Conservation (phyloP, 306 rosid species). For the Geum urbanum region DNA sequence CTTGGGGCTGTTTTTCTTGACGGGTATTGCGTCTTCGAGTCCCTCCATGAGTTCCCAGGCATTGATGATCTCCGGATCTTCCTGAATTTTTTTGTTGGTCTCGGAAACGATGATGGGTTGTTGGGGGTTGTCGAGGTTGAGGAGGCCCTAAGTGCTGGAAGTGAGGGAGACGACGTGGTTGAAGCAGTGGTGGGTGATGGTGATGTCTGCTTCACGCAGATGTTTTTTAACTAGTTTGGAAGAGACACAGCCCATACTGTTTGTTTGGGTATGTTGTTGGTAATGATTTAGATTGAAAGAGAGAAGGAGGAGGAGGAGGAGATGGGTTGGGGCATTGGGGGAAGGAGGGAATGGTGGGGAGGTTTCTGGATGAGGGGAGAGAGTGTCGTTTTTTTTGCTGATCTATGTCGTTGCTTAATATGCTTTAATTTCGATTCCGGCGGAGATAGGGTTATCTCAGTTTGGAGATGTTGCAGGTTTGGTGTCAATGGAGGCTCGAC, state of each 20-base stretch:
- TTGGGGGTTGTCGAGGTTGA: slow-evolving; percentile 45
- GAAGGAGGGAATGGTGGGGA: neutral
- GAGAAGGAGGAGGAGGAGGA: slow-evolving; percentile 5
- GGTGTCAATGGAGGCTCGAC: no score
- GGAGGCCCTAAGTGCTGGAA: slow-evolving; percentile 75
- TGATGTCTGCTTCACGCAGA: slow-evolving; percentile 33
- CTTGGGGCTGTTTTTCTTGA: slow-evolving; percentile 77
- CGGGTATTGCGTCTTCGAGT: slow-evolving; percentile 70
- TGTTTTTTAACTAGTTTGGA: slow-evolving; percentile 65
- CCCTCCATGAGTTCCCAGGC: slow-evolving; percentile 99
- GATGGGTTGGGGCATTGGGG: slow-evolving; percentile 9
- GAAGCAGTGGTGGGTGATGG: slow-evolving; percentile 44
- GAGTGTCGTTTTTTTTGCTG: no score
- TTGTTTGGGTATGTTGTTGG: neutral
- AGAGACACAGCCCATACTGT: slow-evolving; percentile 82
- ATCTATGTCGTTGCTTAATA: no score
- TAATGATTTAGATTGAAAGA: slow-evolving; percentile 24
- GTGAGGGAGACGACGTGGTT: slow-evolving; percentile 91
- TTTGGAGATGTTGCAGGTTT: no score
- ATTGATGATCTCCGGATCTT: slow-evolving; percentile 61
- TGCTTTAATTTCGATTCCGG: no score
- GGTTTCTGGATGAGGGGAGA: no score
- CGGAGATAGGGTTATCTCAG: no score
- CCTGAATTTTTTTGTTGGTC: slow-evolving; percentile 15
- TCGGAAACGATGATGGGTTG: slow-evolving; percentile 25